Percentiles rank a stretch among this genome's conserved stretches.
Evolutionary conservation across 495 filamentous ascomycete genomes (phyloP).

Genomic region (Neurospora discreta): DNA sequence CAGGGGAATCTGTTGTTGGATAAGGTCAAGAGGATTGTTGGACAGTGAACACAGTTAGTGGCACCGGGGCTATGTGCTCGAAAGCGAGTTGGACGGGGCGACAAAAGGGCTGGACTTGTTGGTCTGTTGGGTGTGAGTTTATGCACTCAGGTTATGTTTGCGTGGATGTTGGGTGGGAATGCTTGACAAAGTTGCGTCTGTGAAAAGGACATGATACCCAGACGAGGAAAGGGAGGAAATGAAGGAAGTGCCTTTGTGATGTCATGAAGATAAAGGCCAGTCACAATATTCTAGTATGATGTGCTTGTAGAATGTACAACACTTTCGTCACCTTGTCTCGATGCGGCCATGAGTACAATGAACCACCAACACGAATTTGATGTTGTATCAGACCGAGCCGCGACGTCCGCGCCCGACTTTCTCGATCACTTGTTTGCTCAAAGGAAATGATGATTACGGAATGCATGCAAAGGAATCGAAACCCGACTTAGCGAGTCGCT

Average conservation of each 20-base stretch:
- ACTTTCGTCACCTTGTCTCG: not conserved
- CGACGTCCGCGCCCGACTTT: not conserved
- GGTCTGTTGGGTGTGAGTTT: not conserved
- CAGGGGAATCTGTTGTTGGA: slow-evolving; percentile 77
- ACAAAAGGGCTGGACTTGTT: not conserved
- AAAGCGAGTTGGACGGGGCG: not conserved
- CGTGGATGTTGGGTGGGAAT: not conserved
- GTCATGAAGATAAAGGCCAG: not conserved
- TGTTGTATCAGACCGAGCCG: not conserved
- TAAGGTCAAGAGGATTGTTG: slow-evolving; percentile 66
- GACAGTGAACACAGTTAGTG: slow-evolving; percentile 5
- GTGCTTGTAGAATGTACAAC: not conserved
- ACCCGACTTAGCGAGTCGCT: not conserved
- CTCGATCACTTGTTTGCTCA: not conserved
- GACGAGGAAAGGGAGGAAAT: not conserved
- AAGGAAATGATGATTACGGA: not conserved
- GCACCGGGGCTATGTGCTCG: not conserved
- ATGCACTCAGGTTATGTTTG: not conserved
- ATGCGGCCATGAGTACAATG: not conserved
- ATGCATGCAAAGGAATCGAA: not conserved
- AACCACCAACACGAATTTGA: not conserved
- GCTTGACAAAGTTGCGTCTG: not conserved
- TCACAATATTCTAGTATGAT: not conserved
- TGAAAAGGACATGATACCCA: not conserved
- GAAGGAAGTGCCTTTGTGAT: not conserved